Evolutionary conservation across 2,329 filamentous ascomycete genomes (phyloP), one percentile per base, ranked within the genome.

Genomic region (Clonostachys sp.): DNA sequence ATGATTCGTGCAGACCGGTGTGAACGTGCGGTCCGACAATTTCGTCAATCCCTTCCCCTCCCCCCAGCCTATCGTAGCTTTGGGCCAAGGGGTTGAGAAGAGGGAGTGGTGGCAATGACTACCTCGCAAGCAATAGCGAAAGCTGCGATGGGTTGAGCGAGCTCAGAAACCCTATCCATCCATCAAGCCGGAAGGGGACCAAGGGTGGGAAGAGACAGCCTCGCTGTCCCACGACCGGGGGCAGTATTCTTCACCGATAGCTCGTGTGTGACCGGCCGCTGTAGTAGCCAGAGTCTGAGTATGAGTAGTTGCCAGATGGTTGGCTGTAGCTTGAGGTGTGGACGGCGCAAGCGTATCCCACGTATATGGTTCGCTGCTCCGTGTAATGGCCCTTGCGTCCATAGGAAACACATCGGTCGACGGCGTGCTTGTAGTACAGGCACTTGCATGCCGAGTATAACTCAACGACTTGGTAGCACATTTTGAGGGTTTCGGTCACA

Each of bases 381-480:
- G 91, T 72, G 42, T 59, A 58, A 61, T 96, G 91, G 42, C 86
- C 86, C 44, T 81, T 80, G 50, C 86, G 83, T 51, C 86, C 87
- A 62, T 90, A 89, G 35, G 81, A 75, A 44, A 83, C 75, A 63
- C 91, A 96, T 51, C 87, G 86, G 61, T 96, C 91, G 57, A 96
- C 78, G 43, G 88, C 84, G 65, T 96, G 91, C 61, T 86, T 79
- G 74, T 92, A 89, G 75, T 96, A 95, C 57, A 92, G 77, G 70
- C 91, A 96, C 53, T 84, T 81, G 77, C 91, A 96, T 48, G 86
- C 88, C 47, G 90, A 84, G 74, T 91, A 96, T 50, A 89, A 78
- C 67, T 96, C 91, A 58, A 92, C 75, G 52, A 96, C 71, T 70
- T 91, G 88, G 61, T 89, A 91, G 62, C 91, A 96, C 91, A 96